phyloP scores from a whole-genome alignment of 441 rosid species.

The Omphalea diandra region DNA sequence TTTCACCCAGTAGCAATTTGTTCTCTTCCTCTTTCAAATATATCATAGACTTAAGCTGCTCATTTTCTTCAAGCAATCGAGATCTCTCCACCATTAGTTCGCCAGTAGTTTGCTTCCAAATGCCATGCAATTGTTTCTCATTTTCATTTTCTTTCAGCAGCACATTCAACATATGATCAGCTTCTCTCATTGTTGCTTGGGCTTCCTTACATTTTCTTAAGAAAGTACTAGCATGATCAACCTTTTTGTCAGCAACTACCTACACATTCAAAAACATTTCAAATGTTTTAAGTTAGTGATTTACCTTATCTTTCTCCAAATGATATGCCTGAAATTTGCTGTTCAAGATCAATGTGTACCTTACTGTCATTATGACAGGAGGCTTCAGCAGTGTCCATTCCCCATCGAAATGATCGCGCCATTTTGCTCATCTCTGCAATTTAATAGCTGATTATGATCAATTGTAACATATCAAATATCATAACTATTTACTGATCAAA shows the following conservation, averaged over 20 bases:
- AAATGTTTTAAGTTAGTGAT: conserved; percentile 26
- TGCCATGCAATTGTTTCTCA: conserved; percentile 46
- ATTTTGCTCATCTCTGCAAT: conserved; percentile 44
- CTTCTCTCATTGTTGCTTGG: conserved; percentile 73
- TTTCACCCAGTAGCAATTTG: conserved; percentile 44
- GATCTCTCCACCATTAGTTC: conserved; percentile 54
- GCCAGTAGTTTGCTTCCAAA: conserved; percentile 63
- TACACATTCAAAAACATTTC: conserved; percentile 35
- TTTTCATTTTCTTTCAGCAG: conserved; percentile 65
- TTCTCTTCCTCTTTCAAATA: conserved; percentile 55
- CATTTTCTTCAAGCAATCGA: conserved; percentile 53
- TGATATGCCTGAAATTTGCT: background rate
- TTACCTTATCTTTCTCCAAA: background rate
- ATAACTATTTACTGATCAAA: conserved; percentile 20
- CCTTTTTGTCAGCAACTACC: conserved; percentile 41
- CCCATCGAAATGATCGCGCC: conserved; percentile 34
- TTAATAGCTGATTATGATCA: conserved; percentile 24
- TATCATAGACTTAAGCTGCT: conserved; percentile 54
- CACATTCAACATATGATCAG: conserved; percentile 65
- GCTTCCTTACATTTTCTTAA: conserved; percentile 68
- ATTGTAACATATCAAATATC: conserved; percentile 18
- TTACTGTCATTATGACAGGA: conserved; percentile 27
- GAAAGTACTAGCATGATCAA: conserved; percentile 47
- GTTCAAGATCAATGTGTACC: conserved; percentile 36
- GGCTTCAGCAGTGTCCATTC: conserved; percentile 33